A percentile compares a stretch with the other conserved stretches of the same genome.
These are phyloP conservation scores for Solanum pennellii DNA, from an alignment of 257 asterid genomes.

Conservation along the genomic window DNA sequence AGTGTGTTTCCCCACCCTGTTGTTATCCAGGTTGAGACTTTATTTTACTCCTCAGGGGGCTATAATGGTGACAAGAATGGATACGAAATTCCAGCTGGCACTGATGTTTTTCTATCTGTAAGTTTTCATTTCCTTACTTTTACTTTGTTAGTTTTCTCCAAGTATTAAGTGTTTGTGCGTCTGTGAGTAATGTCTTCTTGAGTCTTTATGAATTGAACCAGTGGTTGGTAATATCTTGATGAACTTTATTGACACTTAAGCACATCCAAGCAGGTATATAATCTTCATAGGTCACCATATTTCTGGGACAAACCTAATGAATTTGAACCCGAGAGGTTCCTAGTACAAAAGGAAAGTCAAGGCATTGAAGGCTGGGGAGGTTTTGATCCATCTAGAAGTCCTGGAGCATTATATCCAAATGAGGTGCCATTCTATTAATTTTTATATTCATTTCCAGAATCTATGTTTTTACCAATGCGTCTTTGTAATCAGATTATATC, in stretches of 20 bases:
- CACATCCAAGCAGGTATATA: conserved; percentile 52
- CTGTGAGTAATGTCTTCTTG: background rate
- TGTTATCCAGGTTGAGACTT: background rate
- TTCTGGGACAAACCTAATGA: conserved; percentile 82
- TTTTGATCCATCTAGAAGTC: conserved; percentile 89
- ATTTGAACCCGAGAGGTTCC: conserved; percentile 91
- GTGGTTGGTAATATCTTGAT: background rate
- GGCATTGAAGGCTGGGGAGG: conserved; percentile 89
- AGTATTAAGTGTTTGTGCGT: background rate
- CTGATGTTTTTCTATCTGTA: conserved; percentile 81
- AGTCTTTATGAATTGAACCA: background rate
- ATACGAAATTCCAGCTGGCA: conserved; percentile 72
- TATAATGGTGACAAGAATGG: conserved; percentile 62
- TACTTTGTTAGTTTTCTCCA: background rate
- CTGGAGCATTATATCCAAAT: conserved; percentile 90
- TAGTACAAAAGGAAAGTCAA: conserved; percentile 32
- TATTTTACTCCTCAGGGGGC: conserved; percentile 53
- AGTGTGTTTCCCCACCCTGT: background rate
- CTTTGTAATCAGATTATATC: conserved; percentile 44
- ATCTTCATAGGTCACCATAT: conserved; percentile 93
- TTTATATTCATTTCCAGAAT: background rate
- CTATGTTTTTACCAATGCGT: background rate
- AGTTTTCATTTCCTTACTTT: conserved; percentile 6
- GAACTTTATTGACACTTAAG: background rate
- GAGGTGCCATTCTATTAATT: conserved; percentile 38